phyloP scores from a whole-genome alignment of 495 filamentous ascomycete species.

The Penicillium subrubescens region DNA sequence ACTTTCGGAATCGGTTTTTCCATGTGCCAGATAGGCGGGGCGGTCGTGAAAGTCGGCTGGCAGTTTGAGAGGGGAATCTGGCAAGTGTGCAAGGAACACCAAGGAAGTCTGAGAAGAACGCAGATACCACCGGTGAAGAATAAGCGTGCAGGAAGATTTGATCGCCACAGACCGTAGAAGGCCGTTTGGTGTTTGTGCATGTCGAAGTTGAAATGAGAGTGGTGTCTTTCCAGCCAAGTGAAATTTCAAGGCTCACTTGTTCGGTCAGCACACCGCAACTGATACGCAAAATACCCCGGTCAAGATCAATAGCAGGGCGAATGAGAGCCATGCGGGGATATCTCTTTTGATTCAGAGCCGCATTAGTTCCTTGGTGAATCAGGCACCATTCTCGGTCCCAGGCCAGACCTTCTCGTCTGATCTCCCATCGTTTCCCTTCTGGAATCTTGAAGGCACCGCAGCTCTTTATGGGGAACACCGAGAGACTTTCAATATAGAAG shows the following conservation, averaged over 20 bases:
- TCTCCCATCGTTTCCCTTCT: constrained; percentile 65
- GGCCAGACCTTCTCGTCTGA: constrained; percentile 73
- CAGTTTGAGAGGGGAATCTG: constrained; percentile 67
- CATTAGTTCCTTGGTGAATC: constrained; percentile 77
- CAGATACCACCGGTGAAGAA: constrained; percentile 58
- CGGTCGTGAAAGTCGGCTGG: constrained; percentile 63
- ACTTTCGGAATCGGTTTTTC: constrained; percentile 38
- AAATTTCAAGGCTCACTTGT: constrained; percentile 48
- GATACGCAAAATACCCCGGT: constrained; percentile 55
- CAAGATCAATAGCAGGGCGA: constrained; percentile 67
- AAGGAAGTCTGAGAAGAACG: constrained; percentile 73
- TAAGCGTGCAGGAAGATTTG: constrained; percentile 69
- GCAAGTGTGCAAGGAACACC: constrained; percentile 80
- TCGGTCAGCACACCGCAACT: constrained; percentile 33
- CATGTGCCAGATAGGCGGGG: constrained; percentile 15
- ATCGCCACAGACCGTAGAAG: constrained; percentile 77
- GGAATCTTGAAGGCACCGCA: constrained; percentile 80
- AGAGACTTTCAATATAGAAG: constrained; percentile 61
- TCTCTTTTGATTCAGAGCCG: constrained; percentile 78
- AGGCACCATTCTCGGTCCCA: constrained; percentile 97
- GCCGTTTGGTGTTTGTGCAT: constrained; percentile 34
- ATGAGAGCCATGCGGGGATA: constrained; percentile 84
- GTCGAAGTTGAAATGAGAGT: constrained; percentile 47
- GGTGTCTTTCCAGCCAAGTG: constrained; percentile 62
- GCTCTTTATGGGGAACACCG: constrained; percentile 84